A percentile compares a stretch with the other conserved stretches of the same genome.
phyloP scores from a whole-genome alignment of 2,329 filamentous ascomycete genomes.

The Nemania sp. region DNA sequence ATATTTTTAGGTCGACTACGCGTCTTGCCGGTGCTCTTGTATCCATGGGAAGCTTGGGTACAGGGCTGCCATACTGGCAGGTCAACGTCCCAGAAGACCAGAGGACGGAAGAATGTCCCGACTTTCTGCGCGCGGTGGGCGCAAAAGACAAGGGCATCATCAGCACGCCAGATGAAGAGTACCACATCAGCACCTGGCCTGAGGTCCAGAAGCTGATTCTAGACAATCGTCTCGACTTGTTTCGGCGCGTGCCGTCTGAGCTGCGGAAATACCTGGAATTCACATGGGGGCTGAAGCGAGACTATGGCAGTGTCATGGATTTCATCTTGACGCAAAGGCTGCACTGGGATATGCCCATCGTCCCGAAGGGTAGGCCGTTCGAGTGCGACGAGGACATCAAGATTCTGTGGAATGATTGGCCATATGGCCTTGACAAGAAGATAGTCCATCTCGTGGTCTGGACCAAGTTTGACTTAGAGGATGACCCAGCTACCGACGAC shows the following conservation, averaged over 20 bases:
- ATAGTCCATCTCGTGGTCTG: constrained; percentile 89
- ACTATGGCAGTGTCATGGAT: constrained; percentile 75
- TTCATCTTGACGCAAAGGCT: constrained; percentile 75
- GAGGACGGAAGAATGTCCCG: constrained; percentile 69
- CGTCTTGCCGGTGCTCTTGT: neutral
- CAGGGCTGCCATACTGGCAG: constrained; percentile 72
- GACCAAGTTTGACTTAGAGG: constrained; percentile 83
- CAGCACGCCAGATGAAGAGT: constrained; percentile 68
- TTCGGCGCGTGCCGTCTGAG: constrained; percentile 76
- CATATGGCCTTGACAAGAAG: constrained; percentile 77
- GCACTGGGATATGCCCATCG: constrained; percentile 61
- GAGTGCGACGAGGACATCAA: constrained; percentile 62
- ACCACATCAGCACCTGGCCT: constrained; percentile 67
- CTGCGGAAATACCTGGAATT: constrained; percentile 78
- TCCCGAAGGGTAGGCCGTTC: constrained; percentile 45
- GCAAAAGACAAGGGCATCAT: constrained; percentile 73
- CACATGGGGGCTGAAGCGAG: constrained; percentile 62
- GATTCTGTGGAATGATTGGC: constrained; percentile 90
- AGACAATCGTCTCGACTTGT: constrained; percentile 71
- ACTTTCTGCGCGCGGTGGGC: constrained; percentile 64
- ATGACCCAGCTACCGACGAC: constrained; percentile 67
- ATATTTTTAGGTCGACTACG: too few species aligned
- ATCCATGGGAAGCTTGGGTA: constrained; percentile 44
- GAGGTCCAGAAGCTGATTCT: constrained; percentile 65
- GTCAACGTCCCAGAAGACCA: constrained; percentile 70